A percentile compares a stretch with the other conserved stretches of the same genome.
Evolutionary conservation across 202 grass and related monocot genomes (phyloP).

Genomic region (Elaeis oleifera): DNA sequence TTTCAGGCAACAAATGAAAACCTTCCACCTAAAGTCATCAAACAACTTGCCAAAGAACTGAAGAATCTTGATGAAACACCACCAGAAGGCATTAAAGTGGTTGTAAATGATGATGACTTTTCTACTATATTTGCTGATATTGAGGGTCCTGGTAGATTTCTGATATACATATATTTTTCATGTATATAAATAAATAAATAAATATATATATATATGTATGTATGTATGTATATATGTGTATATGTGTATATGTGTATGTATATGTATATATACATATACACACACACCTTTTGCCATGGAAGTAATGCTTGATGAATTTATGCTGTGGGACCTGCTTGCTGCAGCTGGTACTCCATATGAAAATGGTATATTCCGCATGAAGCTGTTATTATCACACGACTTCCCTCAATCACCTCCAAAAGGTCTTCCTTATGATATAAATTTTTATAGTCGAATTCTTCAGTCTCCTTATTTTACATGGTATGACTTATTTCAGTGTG

Average conservation of each 20-base stretch:
- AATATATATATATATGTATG: too few relatives aligned
- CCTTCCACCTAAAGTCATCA: conserved; percentile 91
- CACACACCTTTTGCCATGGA: too few relatives aligned
- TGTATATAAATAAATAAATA: too few relatives aligned
- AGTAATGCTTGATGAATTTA: conserved; percentile 9
- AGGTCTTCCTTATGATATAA: conserved; percentile 23
- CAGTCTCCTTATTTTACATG: too few relatives aligned
- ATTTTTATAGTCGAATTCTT: too few relatives aligned
- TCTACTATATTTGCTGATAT: conserved; percentile 93
- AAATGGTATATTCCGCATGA: conserved; percentile 86
- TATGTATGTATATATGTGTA: too few relatives aligned
- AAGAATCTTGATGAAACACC: conserved; percentile 89
- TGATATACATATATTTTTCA: too few relatives aligned
- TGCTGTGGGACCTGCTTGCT: conserved; percentile 1
- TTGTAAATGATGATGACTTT: conserved; percentile 89
- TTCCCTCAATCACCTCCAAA: conserved; percentile 87
- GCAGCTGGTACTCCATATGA: conserved; percentile 94
- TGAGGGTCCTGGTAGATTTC: conserved; percentile 59
- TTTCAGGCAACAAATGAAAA: conserved; percentile 83
- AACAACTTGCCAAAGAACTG: conserved; percentile 81
- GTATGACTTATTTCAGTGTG: too few relatives aligned
- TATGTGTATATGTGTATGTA: too few relatives aligned
- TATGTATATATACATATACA: too few relatives aligned
- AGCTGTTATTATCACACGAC: conserved; percentile 61
- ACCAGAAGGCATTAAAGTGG: conserved; percentile 92